Conservation (phyloP, 73 alveolate species). For the Uronychia binucleata region DNA sequence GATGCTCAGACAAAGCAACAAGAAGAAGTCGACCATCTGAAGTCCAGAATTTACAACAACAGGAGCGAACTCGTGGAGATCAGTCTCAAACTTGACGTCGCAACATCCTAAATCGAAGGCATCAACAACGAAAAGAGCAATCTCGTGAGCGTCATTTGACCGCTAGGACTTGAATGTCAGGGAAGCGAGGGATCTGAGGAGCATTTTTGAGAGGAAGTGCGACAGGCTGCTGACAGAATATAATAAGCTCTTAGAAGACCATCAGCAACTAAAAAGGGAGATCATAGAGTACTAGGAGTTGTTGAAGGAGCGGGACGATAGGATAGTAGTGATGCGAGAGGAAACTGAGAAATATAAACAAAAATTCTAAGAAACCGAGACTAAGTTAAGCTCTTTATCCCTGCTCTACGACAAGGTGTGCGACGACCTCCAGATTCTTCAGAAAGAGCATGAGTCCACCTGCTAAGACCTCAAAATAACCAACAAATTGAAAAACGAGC, state of each 20-base stretch:
- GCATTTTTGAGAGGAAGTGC: slow-evolving; percentile 25
- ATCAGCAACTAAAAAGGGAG: slow-evolving; percentile 6
- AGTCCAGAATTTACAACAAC: neutral
- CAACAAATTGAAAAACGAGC: slow-evolving; percentile 35
- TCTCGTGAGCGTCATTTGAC: neutral
- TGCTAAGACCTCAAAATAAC: slow-evolving; percentile 17
- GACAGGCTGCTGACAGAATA: slow-evolving; percentile 6
- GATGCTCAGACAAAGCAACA: neutral
- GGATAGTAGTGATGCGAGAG: slow-evolving; percentile 8
- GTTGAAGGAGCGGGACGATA: slow-evolving; percentile 5
- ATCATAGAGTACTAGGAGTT: slow-evolving; percentile 3
- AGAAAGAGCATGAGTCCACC: slow-evolving; percentile 22
- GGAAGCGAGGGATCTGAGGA: slow-evolving; percentile 21
- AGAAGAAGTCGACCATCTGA: neutral
- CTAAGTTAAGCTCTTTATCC: slow-evolving; percentile 14
- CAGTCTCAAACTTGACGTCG: slow-evolving; percentile 21
- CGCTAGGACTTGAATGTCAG: neutral
- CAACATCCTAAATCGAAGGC: slow-evolving; percentile 27
- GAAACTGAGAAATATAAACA: neutral
- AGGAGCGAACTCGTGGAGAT: slow-evolving; percentile 2
- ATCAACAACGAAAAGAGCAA: slow-evolving; percentile 46
- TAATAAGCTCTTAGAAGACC: neutral
- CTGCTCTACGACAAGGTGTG: slow-evolving; percentile 32
- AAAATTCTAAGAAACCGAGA: neutral
- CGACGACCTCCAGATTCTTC: slow-evolving; percentile 23